Percentiles rank a stretch among this genome's conserved stretches.
These are phyloP conservation scores for Dictyostelium firmibasis DNA, from an alignment of 78 protist genomes.

Conservation along the genomic window DNA sequence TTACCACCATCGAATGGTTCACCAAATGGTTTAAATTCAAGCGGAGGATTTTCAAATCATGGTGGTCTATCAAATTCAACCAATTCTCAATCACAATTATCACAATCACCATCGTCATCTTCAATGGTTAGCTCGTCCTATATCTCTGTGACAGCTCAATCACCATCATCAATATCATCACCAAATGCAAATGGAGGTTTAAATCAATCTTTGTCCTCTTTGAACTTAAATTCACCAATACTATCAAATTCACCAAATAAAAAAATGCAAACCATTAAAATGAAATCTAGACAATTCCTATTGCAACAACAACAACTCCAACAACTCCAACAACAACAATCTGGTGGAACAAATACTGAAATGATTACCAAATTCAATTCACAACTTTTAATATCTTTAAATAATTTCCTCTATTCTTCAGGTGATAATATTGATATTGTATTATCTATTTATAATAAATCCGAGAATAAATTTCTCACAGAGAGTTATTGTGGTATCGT, in stretches of 20 bases:
- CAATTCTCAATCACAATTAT: background rate
- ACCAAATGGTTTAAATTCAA: conserved; percentile 10
- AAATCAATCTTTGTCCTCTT: background rate
- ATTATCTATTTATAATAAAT: conserved; percentile 14
- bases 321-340: background rate
- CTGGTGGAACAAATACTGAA: background rate
- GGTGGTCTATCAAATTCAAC: background rate
- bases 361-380: background rate
- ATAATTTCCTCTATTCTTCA: conserved; percentile 60
- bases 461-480: conserved; percentile 13
- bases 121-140: background rate
- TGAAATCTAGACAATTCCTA: background rate
- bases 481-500: conserved; percentile 53
- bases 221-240: conserved; percentile 52
- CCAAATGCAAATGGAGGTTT: background rate
- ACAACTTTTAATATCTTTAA: conserved; percentile 41
- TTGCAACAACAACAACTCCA: background rate
- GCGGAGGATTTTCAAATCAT: background rate
- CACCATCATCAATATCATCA: background rate
- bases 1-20: background rate
- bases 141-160: background rate
- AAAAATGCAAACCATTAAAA: background rate
- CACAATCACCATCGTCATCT: background rate
- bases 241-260: background rate
- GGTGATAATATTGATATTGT: conserved; percentile 69